Percentiles rank a stretch among this genome's conserved stretches.
phyloP scores from a whole-genome alignment of 495 filamentous ascomycete species.

The Aspergillus affinis region DNA sequence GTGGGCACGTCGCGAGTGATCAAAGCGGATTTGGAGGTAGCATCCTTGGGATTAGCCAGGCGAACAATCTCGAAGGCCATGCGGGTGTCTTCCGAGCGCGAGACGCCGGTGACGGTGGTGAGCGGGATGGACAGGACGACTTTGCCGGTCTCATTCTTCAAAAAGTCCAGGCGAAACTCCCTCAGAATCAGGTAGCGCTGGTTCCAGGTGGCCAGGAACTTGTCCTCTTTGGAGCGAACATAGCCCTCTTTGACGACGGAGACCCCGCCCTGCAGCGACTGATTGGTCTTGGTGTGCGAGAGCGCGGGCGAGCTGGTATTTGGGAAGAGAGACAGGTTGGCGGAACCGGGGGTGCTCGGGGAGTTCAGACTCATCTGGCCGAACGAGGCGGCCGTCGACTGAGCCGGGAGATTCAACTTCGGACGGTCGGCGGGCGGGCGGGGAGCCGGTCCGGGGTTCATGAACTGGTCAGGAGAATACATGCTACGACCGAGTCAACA shows the following conservation, averaged over 20 bases:
- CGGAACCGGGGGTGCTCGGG: conserved; percentile 52
- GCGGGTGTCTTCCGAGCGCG: conserved; percentile 79
- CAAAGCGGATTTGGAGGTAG: conserved; percentile 57
- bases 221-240: conserved; percentile 84
- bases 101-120: conserved; percentile 79
- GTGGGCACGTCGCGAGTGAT: conserved; percentile 71
- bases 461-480: conserved; percentile 75
- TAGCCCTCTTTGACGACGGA: conserved; percentile 85
- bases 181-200: conserved; percentile 84
- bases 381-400: conserved; percentile 74
- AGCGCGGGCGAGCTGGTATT: conserved; percentile 67
- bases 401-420: conserved; percentile 69
- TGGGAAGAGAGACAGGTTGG: conserved; percentile 53
- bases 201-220: conserved; percentile 84
- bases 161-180: conserved; percentile 84
- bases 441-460: conserved; percentile 95
- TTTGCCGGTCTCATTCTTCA: conserved; percentile 85
- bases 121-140: conserved; percentile 76
- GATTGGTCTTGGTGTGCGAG: conserved; percentile 58
- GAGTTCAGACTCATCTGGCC: conserved; percentile 70
- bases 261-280: conserved; percentile 61
- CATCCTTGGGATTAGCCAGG: conserved; percentile 60
- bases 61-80: conserved; percentile 91
- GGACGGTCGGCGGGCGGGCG: conserved; percentile 83
- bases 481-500: conserved; percentile 37